These are phyloP conservation scores for Sporisorium iseilematis-ciliati DNA, from an alignment of 1,284 basidiomycete genomes.

Conservation along the genomic window DNA sequence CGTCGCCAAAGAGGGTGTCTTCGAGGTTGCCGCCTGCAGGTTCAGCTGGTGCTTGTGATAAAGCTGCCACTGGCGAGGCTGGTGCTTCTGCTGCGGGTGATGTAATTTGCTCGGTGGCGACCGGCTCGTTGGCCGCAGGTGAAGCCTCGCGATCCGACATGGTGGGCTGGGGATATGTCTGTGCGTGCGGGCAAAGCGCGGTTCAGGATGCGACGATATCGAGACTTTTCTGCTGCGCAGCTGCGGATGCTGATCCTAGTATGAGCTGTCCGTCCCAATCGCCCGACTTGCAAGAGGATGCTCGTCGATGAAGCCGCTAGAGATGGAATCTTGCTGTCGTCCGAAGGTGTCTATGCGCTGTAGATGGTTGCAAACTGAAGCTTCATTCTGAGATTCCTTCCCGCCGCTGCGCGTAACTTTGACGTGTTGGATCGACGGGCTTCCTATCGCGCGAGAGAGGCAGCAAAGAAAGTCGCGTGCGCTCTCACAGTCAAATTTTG, in stretches of 20 bases:
- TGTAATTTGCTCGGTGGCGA: not conserved
- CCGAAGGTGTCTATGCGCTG: not conserved
- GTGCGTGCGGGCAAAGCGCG: slow-evolving; percentile 6
- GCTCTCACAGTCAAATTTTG: not conserved
- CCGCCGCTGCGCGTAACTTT: slow-evolving; percentile 17
- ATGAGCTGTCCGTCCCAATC: too few relatives aligned
- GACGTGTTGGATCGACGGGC: slow-evolving; percentile 3
- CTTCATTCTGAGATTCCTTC: not conserved
- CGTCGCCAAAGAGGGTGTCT: slow-evolving; percentile 55
- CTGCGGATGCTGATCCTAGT: not conserved
- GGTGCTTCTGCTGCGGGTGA: slow-evolving; percentile 1
- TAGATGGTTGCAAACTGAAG: not conserved
- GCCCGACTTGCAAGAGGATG: not conserved
- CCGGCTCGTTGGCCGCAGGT: slow-evolving; percentile 1
- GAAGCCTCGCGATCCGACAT: slow-evolving; percentile 45
- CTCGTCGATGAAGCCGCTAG: not conserved
- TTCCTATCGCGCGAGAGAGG: slow-evolving; percentile 45
- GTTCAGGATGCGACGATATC: too few relatives aligned
- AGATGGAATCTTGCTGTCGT: not conserved
- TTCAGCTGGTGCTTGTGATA: not conserved
- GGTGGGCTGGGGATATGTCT: slow-evolving; percentile 16
- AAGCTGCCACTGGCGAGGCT: not conserved
- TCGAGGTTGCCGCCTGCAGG: slow-evolving; percentile 27
- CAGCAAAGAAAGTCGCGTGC: not conserved
- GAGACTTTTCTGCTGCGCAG: slow-evolving; percentile 1